Evolutionary conservation across 2,329 filamentous ascomycete species (phyloP), one percentile per base, ranked within the genome.

Genomic region (Aspergillus floridensis): DNA sequence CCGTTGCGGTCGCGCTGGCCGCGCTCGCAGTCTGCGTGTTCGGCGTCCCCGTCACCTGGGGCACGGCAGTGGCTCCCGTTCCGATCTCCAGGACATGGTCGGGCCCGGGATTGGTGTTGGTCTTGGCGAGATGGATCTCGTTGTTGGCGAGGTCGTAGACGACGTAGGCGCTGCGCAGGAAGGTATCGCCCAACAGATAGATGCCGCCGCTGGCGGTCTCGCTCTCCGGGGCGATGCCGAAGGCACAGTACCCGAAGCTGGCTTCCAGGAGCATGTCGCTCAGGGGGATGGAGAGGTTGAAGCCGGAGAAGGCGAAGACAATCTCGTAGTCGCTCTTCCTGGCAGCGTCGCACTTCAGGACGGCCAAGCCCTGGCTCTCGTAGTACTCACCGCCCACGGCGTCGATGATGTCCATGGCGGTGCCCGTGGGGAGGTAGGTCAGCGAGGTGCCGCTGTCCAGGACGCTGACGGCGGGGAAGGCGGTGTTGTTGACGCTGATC

Each of bases 131-230:
- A 1, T 86, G 88, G 64, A 92, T 86, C 74, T 89, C 81, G 70
- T 91, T 86, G 72, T 89, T 90, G 29, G 80, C 84, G 22, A 91
- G 79, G 70, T 92, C 88, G 70, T 90, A 92, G 11, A 92, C 89
- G 14, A 91, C 83, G 66, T 92, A 92, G 0, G 89, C 89, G 38
- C 86, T 88, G 51, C 89, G 81, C 57, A 92, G 78, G 72, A 92
- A 92, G 0, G 89, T 90, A 70, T 92, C 89, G 16, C 89, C 89
- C 29, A 92, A 77, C 2, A 91, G 84, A 48, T 82, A 81, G n/a
- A 82, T 82, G 31, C 81, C 79, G 1, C 73, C 64, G 2, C 80
- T 81, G 1, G 14, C 86, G 81, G 1, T 16, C 11, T 16, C 14
- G 38, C 14, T 44, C 6, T 44, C 38, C 38, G 87, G 85, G 2